Percentiles rank a stretch among this genome's conserved stretches.
Conservation (phyloP, 768 basidiomycete species). For the Boletus bicolor region DNA sequence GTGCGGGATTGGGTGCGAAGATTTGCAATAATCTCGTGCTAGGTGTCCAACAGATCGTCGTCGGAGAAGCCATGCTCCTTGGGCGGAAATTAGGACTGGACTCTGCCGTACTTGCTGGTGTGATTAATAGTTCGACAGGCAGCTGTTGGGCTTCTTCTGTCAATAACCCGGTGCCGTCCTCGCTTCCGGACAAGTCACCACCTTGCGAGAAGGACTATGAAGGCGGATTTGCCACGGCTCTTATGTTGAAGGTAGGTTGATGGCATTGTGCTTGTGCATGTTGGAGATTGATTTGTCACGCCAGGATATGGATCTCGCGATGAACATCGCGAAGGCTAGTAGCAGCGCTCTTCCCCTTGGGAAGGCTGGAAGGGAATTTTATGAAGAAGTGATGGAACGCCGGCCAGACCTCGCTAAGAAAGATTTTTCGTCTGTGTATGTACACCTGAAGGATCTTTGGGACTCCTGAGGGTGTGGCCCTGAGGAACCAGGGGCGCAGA, state of each 20-base stretch:
- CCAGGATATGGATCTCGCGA: conserved; percentile 85
- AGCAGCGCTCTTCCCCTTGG: conserved; percentile 62
- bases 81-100: conserved; percentile 80
- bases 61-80: conserved; percentile 88
- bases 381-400: conserved; percentile 49
- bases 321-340: conserved; percentile 50
- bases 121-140: conserved; percentile 84
- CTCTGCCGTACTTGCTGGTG: conserved; percentile 69
- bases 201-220: conserved; percentile 83
- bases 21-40: conserved; percentile 85
- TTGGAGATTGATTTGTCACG: conserved; percentile 6
- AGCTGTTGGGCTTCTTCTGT: conserved; percentile 80
- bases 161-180: conserved; percentile 83
- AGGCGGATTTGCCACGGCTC: conserved; percentile 78
- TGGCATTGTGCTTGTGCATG: not conserved
- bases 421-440: conserved; percentile 83
- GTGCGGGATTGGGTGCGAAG: conserved; percentile 82
- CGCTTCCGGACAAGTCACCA: conserved; percentile 67
- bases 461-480: no score
- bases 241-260: conserved; percentile 74
- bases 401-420: conserved; percentile 60
- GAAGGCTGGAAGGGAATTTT: conserved; percentile 59
- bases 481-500: no score
- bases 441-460: conserved; percentile 43
- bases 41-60: conserved; percentile 78